These are phyloP conservation scores for Aurantiochytrium sp. DNA, from an alignment of 108 stramenopile species.

Conservation along the genomic window DNA sequence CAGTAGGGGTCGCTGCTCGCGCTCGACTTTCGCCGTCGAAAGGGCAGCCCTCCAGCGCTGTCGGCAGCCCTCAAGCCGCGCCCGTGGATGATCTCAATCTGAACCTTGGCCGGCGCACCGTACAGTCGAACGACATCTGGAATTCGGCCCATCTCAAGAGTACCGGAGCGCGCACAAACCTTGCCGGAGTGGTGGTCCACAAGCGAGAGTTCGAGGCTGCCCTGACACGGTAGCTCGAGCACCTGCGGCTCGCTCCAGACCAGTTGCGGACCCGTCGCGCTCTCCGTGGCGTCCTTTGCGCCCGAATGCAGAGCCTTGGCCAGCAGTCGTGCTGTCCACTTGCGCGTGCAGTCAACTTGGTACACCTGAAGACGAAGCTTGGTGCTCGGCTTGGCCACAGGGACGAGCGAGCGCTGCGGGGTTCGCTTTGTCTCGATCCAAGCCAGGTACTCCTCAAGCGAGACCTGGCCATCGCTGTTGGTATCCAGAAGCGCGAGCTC, in stretches of 20 bases:
- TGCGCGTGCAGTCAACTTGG: background rate
- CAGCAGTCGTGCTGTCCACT: background rate
- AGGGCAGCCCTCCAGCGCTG: background rate
- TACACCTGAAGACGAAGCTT: background rate
- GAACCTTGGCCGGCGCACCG: background rate
- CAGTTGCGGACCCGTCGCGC: background rate
- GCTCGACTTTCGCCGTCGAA: too few relatives aligned
- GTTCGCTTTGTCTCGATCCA: background rate
- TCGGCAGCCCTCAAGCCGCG: background rate
- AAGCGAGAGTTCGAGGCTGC: background rate
- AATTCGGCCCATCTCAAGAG: background rate
- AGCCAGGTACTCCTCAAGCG: background rate
- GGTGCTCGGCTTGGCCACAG: too few relatives aligned
- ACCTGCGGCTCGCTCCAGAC: background rate
- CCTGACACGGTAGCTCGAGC: background rate
- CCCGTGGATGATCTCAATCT: background rate
- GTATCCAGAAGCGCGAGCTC: background rate
- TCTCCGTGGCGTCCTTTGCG: background rate
- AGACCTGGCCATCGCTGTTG: background rate
- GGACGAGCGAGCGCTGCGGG: too few relatives aligned
- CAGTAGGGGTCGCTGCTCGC: slow-evolving; percentile 5
- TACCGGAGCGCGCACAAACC: background rate
- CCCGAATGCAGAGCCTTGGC: background rate
- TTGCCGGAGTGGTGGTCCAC: background rate
- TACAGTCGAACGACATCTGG: background rate